These are phyloP conservation scores for Aspergillus pseudoterreus DNA, from an alignment of 2,329 filamentous ascomycete genomes.

Conservation along the genomic window DNA sequence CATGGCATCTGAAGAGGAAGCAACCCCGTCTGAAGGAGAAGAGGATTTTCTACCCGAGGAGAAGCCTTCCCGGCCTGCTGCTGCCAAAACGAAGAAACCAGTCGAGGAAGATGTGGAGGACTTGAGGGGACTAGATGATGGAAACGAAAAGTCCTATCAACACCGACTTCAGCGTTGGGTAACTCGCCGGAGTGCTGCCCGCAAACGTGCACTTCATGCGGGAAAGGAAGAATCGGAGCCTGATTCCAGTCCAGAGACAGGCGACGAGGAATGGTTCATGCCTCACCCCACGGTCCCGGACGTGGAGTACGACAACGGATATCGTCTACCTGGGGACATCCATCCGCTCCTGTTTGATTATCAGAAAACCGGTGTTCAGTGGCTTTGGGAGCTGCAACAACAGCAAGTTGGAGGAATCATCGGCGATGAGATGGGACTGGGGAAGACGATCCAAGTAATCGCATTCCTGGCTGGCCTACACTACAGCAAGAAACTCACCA, in stretches of 20 bases:
- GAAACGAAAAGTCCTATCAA: slow-evolving; percentile 78
- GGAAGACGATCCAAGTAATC: slow-evolving; percentile 81
- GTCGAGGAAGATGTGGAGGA: slow-evolving; percentile 50
- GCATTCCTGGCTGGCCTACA: slow-evolving; percentile 87
- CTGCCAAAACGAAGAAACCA: slow-evolving; percentile 18
- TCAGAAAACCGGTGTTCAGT: slow-evolving; percentile 94
- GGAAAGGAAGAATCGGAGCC: slow-evolving; percentile 34
- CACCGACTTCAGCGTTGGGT: slow-evolving; percentile 73
- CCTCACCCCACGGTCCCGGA: slow-evolving; percentile 81
- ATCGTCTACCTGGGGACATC: slow-evolving; percentile 86
- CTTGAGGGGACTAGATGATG: slow-evolving; percentile 73
- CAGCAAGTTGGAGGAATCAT: slow-evolving; percentile 91
- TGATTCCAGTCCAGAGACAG: slow-evolving; percentile 36
- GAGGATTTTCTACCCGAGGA: slow-evolving; percentile 32
- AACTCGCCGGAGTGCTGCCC: slow-evolving; percentile 57
- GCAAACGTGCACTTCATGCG: slow-evolving; percentile 41
- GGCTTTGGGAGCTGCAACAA: slow-evolving; percentile 87
- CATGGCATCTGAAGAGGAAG: slow-evolving; percentile 27
- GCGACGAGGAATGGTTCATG: slow-evolving; percentile 68
- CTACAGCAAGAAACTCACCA: slow-evolving; percentile 79
- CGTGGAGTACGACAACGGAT: slow-evolving; percentile 67
- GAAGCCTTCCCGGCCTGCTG: slow-evolving; percentile 15
- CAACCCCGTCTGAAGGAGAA: slow-evolving; percentile 32
- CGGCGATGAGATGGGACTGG: slow-evolving; percentile 98
- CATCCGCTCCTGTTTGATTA: slow-evolving; percentile 92